phyloP scores from a whole-genome alignment of 1,284 basidiomycete species.

The Dichomitus squalens region DNA sequence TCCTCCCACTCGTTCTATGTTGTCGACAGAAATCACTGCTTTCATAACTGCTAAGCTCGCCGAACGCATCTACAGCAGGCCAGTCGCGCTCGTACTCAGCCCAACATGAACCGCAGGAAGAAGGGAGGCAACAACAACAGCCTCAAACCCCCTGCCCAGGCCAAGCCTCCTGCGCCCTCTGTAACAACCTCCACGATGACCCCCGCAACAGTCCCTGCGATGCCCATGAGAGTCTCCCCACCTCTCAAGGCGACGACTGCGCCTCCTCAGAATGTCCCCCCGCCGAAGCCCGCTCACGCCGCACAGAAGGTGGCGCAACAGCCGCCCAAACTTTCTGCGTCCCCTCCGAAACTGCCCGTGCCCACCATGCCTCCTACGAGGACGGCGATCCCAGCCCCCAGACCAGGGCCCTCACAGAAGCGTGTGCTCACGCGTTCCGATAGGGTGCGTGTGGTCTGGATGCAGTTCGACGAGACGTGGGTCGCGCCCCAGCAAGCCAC shows the following conservation, averaged over 20 bases:
- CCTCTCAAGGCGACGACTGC: constrained; percentile 12
- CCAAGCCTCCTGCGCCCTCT: constrained; percentile 4
- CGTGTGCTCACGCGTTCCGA: constrained; percentile 16
- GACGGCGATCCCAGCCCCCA: constrained; percentile 1
- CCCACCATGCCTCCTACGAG: constrained; percentile 5
- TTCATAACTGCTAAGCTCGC: constrained; percentile 19
- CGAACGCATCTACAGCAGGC: constrained; percentile 21
- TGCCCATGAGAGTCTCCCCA: constrained; percentile 17
- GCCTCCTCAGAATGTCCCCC: constrained; percentile 14
- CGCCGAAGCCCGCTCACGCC: constrained; percentile 10
- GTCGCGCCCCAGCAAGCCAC: constrained; percentile 9
- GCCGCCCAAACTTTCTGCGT: constrained; percentile 15
- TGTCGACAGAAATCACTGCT: constrained; percentile 22
- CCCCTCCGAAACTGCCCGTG: constrained; percentile 14
- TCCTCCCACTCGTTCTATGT: constrained; percentile 22
- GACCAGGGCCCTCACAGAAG: constrained; percentile 6
- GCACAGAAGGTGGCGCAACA: constrained; percentile 10
- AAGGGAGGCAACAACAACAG: constrained; percentile 11
- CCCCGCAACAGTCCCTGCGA: background rate
- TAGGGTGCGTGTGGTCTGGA: constrained; percentile 20
- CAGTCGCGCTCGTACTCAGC: constrained; percentile 5
- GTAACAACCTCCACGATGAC: background rate
- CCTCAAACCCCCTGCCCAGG: constrained; percentile 21
- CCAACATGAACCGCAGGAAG: constrained; percentile 24
- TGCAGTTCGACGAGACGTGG: constrained; percentile 17